Conservation (phyloP, 345 rosid species). For the Citrus maxima region DNA sequence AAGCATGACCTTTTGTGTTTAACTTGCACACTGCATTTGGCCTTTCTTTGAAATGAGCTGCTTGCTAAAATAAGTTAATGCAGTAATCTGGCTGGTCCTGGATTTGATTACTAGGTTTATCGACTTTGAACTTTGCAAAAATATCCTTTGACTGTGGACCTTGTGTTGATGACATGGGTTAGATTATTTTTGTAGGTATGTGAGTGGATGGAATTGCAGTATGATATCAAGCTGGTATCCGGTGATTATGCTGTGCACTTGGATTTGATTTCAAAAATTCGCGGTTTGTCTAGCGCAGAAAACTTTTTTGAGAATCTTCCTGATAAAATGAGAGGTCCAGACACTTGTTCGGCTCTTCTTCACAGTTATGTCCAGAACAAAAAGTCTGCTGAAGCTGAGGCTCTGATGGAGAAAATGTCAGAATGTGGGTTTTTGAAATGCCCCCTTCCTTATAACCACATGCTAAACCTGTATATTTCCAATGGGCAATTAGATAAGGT, state of each 20-base stretch:
- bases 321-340: constrained; percentile 56
- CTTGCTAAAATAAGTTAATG: not conserved
- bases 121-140: constrained; percentile 1
- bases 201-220: constrained; percentile 86
- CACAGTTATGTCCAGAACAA: constrained; percentile 69
- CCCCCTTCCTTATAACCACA: constrained; percentile 75
- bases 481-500: constrained; percentile 54
- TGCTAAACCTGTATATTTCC: constrained; percentile 63
- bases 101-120: not conserved
- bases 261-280: constrained; percentile 79
- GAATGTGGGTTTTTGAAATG: constrained; percentile 61
- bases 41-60: not conserved
- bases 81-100: not conserved
- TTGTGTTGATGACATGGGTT: not conserved
- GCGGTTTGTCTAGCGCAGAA: constrained; percentile 80
- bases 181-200: constrained; percentile 49
- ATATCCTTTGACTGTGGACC: not conserved
- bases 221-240: constrained; percentile 63
- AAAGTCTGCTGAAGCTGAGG: constrained; percentile 60
- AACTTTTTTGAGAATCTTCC: constrained; percentile 90
- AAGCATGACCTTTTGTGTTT: not conserved
- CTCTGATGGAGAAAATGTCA: constrained; percentile 73
- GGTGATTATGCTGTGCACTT: constrained; percentile 93
- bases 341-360: constrained; percentile 76
- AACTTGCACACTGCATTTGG: not conserved